Base-by-base conservation (phyloP, 2,329 filamentous ascomycete species). In the Colletotrichum cereale region DNA sequence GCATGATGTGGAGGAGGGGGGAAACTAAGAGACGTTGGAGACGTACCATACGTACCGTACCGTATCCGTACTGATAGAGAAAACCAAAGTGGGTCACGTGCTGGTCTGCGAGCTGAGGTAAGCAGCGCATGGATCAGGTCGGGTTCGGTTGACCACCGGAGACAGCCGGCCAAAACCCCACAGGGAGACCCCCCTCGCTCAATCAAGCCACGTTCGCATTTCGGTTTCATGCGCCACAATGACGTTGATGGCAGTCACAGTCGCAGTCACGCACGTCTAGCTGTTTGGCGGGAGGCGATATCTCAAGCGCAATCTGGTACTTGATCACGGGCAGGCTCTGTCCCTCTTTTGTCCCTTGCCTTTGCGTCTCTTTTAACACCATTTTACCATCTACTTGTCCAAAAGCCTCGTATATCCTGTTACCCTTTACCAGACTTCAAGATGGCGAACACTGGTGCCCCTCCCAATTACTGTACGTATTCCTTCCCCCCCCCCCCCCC, bases 381-480 rank as follows among this genome's bases (percentile, higher is more conserved):
- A 38, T 16, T 34, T 14, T 21, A 36, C 7, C 42, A 55, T 42
- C 50, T 50, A 24, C 12, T 4, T 34, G 8, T 4, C 31, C 18
- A 53, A 26, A 12, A 64, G 40, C 64, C 58, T 44, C 58, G 18
- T n/a, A 50, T 16, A 47, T 24, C 34, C 29, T n/a, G 11, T 40
- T 61, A 34, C 29, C 16, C 42, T n/a, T n/a, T n/a, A 40, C 36
- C 24, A 26, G n/a, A 29, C 11, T 34, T 52, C 53, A 70, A 55
- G 24, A 73, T 73, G 63, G 73, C 70, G 56, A 65, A 68, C 50
- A 38, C 80, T 57, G 81, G 80, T 63, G 75, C 84, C 11, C 87
- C 87, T 38, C 86, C 88, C 26, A 86, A 91, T 76, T 91, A 91
- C 77, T 91, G 89, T 90, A 82, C 76, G 86, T 75, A 44, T 14